A percentile compares a stretch with the other conserved stretches of the same genome.
These are phyloP conservation scores for Collybia sp. DNA, from an alignment of 768 basidiomycete species.

Conservation along the genomic window DNA sequence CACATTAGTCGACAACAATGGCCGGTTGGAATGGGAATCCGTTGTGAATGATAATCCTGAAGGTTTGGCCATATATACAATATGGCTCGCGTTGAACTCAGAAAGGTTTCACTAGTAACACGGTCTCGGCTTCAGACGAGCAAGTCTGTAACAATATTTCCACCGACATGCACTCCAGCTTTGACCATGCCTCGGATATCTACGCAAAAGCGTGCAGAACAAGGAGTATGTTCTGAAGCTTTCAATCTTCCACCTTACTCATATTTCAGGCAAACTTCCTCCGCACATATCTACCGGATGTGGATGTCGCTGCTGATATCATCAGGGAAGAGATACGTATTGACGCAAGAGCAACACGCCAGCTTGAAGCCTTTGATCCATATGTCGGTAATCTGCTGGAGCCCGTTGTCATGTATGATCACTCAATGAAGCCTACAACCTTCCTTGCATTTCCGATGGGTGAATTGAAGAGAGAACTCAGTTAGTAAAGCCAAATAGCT, in stretches of 20 bases:
- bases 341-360: constrained; percentile 31
- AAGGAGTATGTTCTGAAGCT: constrained; percentile 43
- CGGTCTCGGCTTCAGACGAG: constrained; percentile 19
- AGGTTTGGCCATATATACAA: constrained; percentile 18
- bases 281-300: constrained; percentile 65
- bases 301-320: constrained; percentile 68
- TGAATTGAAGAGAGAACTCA: constrained; percentile 51
- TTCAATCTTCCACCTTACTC: neutral
- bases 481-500: constrained; percentile 30
- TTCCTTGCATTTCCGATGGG: constrained; percentile 63
- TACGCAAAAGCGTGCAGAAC: constrained; percentile 52
- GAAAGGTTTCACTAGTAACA: neutral
- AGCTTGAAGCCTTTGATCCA: constrained; percentile 49
- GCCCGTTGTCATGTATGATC: constrained; percentile 23
- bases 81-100: neutral
- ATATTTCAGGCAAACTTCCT: constrained; percentile 60
- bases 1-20: constrained; percentile 41
- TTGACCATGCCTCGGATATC: constrained; percentile 23
- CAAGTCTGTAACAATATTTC: constrained; percentile 44
- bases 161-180: constrained; percentile 43
- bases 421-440: constrained; percentile 15
- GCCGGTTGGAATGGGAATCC: constrained; percentile 49
- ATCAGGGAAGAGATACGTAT: constrained; percentile 50
- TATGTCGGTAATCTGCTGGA: constrained; percentile 51
- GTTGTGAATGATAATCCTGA: constrained; percentile 22